These are phyloP conservation scores for Cenchrus fungigraminus DNA, from an alignment of 176 grass and related monocot species.

Conservation along the genomic window DNA sequence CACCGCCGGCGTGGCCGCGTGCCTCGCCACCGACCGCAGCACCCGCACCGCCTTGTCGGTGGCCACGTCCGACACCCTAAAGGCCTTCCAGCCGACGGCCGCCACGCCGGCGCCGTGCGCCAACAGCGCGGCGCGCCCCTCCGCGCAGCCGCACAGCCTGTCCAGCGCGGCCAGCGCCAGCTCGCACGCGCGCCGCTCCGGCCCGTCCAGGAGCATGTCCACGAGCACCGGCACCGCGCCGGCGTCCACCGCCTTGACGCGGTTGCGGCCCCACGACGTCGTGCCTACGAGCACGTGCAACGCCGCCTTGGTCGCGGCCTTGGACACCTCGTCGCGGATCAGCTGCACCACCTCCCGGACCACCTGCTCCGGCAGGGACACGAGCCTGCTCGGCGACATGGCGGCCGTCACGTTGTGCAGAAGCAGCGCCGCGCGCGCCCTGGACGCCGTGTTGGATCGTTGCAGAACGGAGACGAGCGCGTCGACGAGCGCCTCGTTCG, in stretches of 20 bases:
- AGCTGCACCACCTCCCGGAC: constrained; percentile 51
- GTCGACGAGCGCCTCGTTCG: not conserved
- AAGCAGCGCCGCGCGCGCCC: constrained; percentile 46
- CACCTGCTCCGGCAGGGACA: constrained; percentile 34
- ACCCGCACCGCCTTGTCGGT: constrained; percentile 60
- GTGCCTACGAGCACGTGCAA: constrained; percentile 49
- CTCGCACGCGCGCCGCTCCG: constrained; percentile 51
- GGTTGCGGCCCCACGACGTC: constrained; percentile 55
- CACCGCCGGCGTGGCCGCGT: constrained; percentile 51
- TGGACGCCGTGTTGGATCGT: constrained; percentile 39
- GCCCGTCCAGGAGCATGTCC: constrained; percentile 43
- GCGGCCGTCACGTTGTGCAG: constrained; percentile 43
- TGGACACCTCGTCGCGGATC: constrained; percentile 39
- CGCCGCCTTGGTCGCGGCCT: constrained; percentile 50
- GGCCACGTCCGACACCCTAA: constrained; percentile 48
- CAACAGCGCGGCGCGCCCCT: constrained; percentile 69
- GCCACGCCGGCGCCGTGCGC: constrained; percentile 64
- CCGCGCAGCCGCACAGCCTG: constrained; percentile 70
- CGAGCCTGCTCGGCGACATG: constrained; percentile 36
- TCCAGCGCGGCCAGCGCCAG: constrained; percentile 64
- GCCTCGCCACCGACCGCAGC: constrained; percentile 57
- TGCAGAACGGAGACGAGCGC: constrained; percentile 50
- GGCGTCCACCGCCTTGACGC: constrained; percentile 59
- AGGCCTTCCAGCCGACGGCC: constrained; percentile 42
- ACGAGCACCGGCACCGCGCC: constrained; percentile 59